phyloP scores from a whole-genome alignment of 2,329 filamentous ascomycete species.

The Xylaria sp. region DNA sequence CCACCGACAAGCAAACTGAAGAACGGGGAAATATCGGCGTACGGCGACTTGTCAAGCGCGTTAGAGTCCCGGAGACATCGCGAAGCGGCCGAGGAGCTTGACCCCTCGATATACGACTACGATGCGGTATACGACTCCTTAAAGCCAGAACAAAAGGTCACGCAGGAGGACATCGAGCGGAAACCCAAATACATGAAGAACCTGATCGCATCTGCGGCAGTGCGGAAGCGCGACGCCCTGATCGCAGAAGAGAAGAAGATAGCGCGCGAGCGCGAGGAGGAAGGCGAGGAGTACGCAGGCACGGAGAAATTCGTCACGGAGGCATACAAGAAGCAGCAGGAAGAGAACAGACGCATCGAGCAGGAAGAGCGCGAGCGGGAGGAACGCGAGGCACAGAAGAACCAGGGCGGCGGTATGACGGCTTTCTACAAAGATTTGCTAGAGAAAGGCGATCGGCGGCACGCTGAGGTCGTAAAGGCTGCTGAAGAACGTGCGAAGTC shows the following conservation, averaged over 20 bases:
- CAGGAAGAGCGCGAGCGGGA: constrained; percentile 76
- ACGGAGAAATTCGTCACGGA: constrained; percentile 90
- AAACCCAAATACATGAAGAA: constrained; percentile 83
- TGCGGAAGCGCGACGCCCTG: constrained; percentile 80
- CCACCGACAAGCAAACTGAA: constrained; percentile 60
- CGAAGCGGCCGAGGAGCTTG: constrained; percentile 72
- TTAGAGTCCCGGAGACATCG: constrained; percentile 72
- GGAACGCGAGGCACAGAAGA: constrained; percentile 72
- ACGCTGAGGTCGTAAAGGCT: constrained; percentile 76
- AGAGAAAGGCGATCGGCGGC: constrained; percentile 74
- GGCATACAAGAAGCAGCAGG: constrained; percentile 84
- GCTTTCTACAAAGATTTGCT: constrained; percentile 82
- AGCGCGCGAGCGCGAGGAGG: constrained; percentile 79
- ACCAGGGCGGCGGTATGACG: constrained; percentile 76
- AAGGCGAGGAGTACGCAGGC: constrained; percentile 82
- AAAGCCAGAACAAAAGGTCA: constrained; percentile 69
- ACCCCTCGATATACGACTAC: constrained; percentile 85
- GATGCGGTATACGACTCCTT: constrained; percentile 84
- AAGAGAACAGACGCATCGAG: constrained; percentile 76
- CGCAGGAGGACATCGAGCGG: constrained; percentile 64
- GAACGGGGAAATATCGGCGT: constrained; percentile 58
- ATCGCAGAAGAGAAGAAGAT: constrained; percentile 85
- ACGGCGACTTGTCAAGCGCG: constrained; percentile 74
- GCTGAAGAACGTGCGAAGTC: constrained; percentile 65
- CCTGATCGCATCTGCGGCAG: constrained; percentile 76